phyloP scores from a whole-genome alignment of 139 green algal genomes.

The Spirogloea muscicola region DNA sequence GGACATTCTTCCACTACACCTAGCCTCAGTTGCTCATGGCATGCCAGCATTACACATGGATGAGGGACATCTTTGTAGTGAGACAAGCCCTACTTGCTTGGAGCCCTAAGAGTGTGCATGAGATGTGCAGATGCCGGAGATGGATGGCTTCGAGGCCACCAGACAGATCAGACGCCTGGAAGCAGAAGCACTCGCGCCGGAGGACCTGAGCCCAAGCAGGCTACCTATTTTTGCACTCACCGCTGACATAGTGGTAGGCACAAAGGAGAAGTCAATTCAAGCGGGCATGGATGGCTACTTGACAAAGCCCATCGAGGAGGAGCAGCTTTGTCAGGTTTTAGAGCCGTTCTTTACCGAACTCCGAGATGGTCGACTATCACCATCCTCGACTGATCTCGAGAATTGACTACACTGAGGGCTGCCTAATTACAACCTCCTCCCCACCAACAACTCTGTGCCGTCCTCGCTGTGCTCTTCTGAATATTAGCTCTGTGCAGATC shows the following conservation, averaged over 20 bases:
- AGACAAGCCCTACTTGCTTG: no score
- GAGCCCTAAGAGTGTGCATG: no score
- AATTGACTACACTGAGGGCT: no score
- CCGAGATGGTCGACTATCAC: no score
- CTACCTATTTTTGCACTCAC: constrained; percentile 34
- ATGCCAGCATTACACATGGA: no score
- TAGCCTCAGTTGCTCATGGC: not conserved
- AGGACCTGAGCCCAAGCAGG: no score
- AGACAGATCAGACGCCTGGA: constrained; percentile 27
- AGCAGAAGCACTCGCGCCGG: not conserved
- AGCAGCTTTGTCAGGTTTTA: constrained; percentile 34
- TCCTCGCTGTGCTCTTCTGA: no score
- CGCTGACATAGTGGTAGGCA: constrained; percentile 36
- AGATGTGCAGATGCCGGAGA: constrained; percentile 37
- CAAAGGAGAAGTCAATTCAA: constrained; percentile 40
- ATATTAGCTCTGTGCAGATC: no score
- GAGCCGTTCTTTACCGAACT: not conserved
- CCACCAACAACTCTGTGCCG: no score
- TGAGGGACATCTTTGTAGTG: no score
- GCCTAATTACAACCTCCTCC: no score
- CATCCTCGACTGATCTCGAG: no score
- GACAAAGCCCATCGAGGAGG: constrained; percentile 41
- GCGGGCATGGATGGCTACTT: constrained; percentile 43
- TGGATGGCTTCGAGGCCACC: constrained; percentile 42
- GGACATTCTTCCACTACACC: not conserved